A percentile compares a stretch with the other conserved stretches of the same genome.
Evolutionary conservation across 495 filamentous ascomycete genomes (phyloP).

Genomic region (Ramalina intermedia): DNA sequence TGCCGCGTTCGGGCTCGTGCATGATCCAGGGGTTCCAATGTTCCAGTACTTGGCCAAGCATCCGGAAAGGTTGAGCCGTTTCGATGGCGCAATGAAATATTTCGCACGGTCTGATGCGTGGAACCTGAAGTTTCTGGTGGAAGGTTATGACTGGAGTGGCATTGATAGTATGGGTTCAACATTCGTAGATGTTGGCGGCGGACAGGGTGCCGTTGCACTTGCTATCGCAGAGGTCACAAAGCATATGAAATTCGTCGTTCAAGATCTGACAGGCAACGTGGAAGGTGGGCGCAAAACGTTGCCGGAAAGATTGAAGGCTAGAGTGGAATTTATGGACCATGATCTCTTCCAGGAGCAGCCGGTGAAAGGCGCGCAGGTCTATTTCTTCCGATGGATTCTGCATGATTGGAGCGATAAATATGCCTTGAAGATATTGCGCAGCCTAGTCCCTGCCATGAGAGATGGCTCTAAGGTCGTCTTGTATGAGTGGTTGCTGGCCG

Average conservation of each 20-base stretch:
- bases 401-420: constrained; percentile 47
- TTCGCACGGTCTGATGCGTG: constrained; percentile 36
- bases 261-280: constrained; percentile 36
- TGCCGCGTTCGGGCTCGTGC: constrained; percentile 11
- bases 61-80: constrained; percentile 28
- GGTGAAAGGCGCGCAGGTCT: constrained; percentile 33
- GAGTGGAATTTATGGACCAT: constrained; percentile 30
- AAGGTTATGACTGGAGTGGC: constrained; percentile 29
- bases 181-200: constrained; percentile 41
- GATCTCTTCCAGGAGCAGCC: constrained; percentile 38
- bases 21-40: constrained; percentile 6
- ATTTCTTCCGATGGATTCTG: constrained; percentile 42
- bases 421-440: constrained; percentile 34
- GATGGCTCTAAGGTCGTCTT: constrained; percentile 33
- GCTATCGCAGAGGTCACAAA: constrained; percentile 32
- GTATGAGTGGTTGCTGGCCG: constrained; percentile 29
- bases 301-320: constrained; percentile 22
- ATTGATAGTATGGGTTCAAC: constrained; percentile 25
- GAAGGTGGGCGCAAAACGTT: constrained; percentile 17
- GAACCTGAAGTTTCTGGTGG: constrained; percentile 29
- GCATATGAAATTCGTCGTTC: constrained; percentile 39
- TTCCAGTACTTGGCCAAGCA: constrained; percentile 14
- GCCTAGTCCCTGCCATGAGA: constrained; percentile 37
- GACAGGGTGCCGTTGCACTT: constrained; percentile 34
- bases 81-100: constrained; percentile 38